Evolutionary conservation across 2,329 filamentous ascomycete species (phyloP).

Genomic region (Neodidymelliopsis sp.): DNA sequence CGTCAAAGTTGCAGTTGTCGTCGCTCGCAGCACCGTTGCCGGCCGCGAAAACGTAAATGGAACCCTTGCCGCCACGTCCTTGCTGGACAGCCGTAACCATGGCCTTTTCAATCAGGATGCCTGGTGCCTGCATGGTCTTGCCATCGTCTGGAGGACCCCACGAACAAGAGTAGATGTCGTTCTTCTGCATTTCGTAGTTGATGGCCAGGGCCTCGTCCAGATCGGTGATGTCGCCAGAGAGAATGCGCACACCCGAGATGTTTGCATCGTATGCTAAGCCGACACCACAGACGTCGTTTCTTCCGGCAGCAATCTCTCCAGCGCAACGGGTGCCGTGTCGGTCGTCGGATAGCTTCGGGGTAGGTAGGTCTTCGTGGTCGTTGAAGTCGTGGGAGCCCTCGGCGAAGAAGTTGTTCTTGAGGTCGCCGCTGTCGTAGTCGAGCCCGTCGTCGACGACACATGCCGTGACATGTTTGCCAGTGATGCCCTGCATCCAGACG

Average conservation of each 20-base stretch:
- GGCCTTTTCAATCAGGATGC: conserved; percentile 84
- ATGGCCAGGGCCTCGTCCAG: conserved; percentile 90
- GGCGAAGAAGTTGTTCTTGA: conserved; percentile 93
- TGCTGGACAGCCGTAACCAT: conserved; percentile 94
- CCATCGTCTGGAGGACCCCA: conserved; percentile 98
- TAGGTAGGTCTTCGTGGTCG: conserved; percentile 78
- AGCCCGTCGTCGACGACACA: conserved; percentile 96
- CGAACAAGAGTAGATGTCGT: conserved; percentile 97
- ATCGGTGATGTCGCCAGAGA: conserved; percentile 89
- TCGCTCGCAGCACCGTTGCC: conserved; percentile 87
- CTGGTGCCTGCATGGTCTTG: conserved; percentile 89
- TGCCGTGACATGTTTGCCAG: conserved; percentile 85
- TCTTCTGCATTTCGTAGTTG: conserved; percentile 90
- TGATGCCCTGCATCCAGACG: conserved; percentile 89
- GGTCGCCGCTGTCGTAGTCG: conserved; percentile 92
- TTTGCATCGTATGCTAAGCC: conserved; percentile 93
- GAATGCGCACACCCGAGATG: conserved; percentile 89
- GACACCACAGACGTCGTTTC: conserved; percentile 92
- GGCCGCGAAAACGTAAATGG: conserved; percentile 95
- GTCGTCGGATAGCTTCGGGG: conserved; percentile 83
- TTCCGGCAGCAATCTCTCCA: conserved; percentile 90
- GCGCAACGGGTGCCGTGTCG: conserved; percentile 92
- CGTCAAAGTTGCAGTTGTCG: conserved; percentile 99
- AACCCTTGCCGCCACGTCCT: conserved; percentile 82
- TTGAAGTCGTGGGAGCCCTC: conserved; percentile 97